Base-by-base conservation (phyloP, 2,329 filamentous ascomycete genomes). In the Colletotrichum echinochloae region DNA sequence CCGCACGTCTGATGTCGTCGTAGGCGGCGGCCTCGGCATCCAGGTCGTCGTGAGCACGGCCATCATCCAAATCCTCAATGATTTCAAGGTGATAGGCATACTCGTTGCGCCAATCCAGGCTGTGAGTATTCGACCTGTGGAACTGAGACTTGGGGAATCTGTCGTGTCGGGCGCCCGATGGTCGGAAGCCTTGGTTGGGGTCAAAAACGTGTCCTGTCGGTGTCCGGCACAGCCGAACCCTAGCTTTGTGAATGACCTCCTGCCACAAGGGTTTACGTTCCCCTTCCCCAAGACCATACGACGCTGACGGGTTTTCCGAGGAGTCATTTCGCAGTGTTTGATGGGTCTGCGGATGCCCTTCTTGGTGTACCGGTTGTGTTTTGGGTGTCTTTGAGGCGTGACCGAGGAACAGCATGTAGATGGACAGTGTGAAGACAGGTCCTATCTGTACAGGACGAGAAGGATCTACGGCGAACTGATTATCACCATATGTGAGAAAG, bases 321-420 rank as follows among this genome's bases (percentile, higher is more conserved):
- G 33, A 49, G 8, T 23, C 46, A 44, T 52, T 39, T 14, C 26
- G 51, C 20, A 46, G 52, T 41, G 30, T 59, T 26, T 35, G 44
- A 20, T 35, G 57, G 14, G 52, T 49, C 26, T 26, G 16, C 16
- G 52, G 23, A 46, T 39, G 35, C 1, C 28, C 30, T 18, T n/a
- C 30, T 23, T 14, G 33, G 5, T 56, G 23, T 28, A 23, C 26
- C 9, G n/a, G 33, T 23, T 37, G 28, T 26, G 48, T 44, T 23
- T 28, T 9, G 16, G 48, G 26, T 18, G 44, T 7, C 20, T 12
- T 48, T 14, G 60, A 33, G 16, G 91, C 84, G 79, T 98, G 94
- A 1, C 94, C 92, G 2, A 91, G 86, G 76, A 98, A 99, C 0
- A 98, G 87, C 94, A 98, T 98, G 80, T 98, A 99, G 74, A 98